Evolutionary conservation across 495 filamentous ascomycete species (phyloP), one percentile per base, ranked within the genome.

Genomic region (Cryomyces minteri): DNA sequence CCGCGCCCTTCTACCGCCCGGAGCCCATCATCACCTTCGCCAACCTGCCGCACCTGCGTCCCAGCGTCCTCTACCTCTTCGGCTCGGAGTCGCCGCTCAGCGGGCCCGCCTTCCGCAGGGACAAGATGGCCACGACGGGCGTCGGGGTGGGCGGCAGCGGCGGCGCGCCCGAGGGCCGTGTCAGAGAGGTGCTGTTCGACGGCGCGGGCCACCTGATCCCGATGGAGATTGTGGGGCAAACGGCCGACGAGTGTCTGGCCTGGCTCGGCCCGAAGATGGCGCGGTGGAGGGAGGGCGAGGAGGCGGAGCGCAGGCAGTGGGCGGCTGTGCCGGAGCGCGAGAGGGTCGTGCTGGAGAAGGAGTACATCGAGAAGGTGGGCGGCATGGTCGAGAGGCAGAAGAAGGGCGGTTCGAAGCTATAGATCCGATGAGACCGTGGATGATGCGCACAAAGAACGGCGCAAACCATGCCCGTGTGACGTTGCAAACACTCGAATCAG

Each of bases 11-110:
- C 62, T 88, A 90, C 66, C 69, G 82, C 4, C 68, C 84, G 31
- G 90, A 94, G 53, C 72, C 79, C 5, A 54, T 59, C 25, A 58
- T 59, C 7, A 77, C 80, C 32, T 80, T 82, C 46, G 49, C 64
- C 1, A 65, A 76, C 40, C 70, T 98, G 4, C 76, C 77, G 0
- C 56, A 70, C 48, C 62, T 98, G 32, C 72, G 81, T 2, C 85
- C 88, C 0, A 78, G 76, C n/a, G 78, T 82, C 14, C 63, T 94
- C 14, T 98, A 86, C 62, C 65, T 95, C 40, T 86, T 88, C 58
- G 88, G 77, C 31, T 72, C 61, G 5, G 62, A 68, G 32, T 84
- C 77, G 7, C 59, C 73, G 5, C 67, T 94, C 50, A 80, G 74
- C 28, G 34, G 54, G 0, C 74, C 79, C 0, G 58, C 62, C 2